A percentile compares a stretch with the other conserved stretches of the same genome.
These are phyloP conservation scores for Paraglomus brasilianum DNA, from an alignment of 192 early-diverging fungal genomes.

Conservation along the genomic window DNA sequence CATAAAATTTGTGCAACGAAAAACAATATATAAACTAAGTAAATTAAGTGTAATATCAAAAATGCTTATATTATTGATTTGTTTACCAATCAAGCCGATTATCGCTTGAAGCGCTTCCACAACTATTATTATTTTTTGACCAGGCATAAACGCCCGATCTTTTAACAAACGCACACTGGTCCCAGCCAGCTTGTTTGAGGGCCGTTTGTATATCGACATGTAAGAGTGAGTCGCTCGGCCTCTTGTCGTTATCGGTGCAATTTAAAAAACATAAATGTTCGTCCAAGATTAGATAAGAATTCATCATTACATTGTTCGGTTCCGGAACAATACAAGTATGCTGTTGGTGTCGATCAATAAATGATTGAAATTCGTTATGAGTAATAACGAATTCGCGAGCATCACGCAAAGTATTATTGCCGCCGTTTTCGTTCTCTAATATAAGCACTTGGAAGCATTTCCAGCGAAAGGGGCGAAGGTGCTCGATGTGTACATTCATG, in stretches of 20 bases:
- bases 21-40: no score
- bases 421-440: background rate
- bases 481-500: background rate
- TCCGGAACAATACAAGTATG: no score
- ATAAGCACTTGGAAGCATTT: conserved; percentile 9
- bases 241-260: background rate
- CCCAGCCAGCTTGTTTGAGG: conserved; percentile 1
- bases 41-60: no score
- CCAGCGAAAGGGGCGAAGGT: background rate
- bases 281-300: background rate
- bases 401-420: background rate
- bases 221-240: no score
- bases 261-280: conserved; percentile 5
- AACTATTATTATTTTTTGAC: no score
- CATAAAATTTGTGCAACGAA: no score
- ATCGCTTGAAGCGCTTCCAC: no score
- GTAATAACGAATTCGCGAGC: no score
- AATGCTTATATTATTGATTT: no score
- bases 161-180: background rate
- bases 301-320: background rate
- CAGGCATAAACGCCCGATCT: conserved; percentile 2
- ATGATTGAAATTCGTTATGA: no score
- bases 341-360: no score
- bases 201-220: background rate
- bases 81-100: no score